Evolutionary conservation across 2,329 filamentous ascomycete species (phyloP).

Genomic region (Aspergillus fumigatiaffinis): DNA sequence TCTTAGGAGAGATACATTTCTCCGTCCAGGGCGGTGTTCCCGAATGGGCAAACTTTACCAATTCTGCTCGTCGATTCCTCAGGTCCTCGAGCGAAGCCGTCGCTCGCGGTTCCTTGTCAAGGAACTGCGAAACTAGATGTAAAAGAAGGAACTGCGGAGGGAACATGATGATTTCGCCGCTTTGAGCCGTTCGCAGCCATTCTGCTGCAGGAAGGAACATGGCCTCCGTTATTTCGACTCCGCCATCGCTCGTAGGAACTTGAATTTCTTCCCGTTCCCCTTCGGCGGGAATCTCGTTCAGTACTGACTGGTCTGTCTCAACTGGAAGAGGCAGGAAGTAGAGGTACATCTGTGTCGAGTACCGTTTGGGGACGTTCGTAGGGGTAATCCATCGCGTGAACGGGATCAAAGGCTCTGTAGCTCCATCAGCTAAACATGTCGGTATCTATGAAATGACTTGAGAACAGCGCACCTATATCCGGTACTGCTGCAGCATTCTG

Average conservation of each 20-base stretch:
- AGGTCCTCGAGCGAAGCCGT: constrained; percentile 24
- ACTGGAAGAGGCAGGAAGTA: constrained; percentile 71
- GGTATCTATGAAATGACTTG: neutral
- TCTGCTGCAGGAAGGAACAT: constrained; percentile 66
- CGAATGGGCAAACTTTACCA: constrained; percentile 48
- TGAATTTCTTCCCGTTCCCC: constrained; percentile 57
- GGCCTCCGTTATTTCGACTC: constrained; percentile 69
- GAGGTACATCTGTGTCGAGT: constrained; percentile 95
- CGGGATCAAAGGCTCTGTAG: constrained; percentile 62
- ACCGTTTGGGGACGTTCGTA: constrained; percentile 64
- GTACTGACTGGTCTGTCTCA: constrained; percentile 26
- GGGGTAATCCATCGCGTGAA: constrained; percentile 95
- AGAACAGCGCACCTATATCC: constrained; percentile 54
- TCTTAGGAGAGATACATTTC: constrained; percentile 45
- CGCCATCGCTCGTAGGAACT: constrained; percentile 67
- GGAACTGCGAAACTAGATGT: constrained; percentile 48
- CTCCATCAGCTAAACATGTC: constrained; percentile 1
- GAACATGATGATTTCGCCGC: constrained; percentile 74
- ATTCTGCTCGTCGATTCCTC: constrained; percentile 38
- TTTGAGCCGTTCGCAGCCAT: constrained; percentile 64
- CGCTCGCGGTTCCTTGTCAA: constrained; percentile 37
- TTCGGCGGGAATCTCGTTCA: constrained; percentile 33
- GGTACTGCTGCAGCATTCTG: constrained; percentile 34
- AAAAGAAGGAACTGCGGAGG: constrained; percentile 75
- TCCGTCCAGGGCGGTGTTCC: constrained; percentile 44